Evolutionary conservation across 345 rosid genomes (phyloP), one percentile per base, ranked within the genome.

Genomic region (Eucalyptus albens): DNA sequence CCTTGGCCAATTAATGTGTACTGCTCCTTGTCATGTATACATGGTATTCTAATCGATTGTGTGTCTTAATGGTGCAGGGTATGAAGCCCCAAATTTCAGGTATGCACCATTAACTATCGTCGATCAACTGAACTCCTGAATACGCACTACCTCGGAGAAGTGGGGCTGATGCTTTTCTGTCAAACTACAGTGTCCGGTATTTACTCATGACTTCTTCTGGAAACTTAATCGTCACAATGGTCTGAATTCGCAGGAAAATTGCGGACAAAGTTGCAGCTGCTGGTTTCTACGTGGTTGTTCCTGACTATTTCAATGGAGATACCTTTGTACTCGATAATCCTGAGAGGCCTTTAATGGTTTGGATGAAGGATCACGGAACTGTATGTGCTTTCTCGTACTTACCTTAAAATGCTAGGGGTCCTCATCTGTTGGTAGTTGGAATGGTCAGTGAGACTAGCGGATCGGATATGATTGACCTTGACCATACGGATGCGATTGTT

Each of bases 81-180:
- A 87, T 89, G 97, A 95, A 92, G 95, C 99, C 90, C 99, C 98
- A 83, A 95, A 96, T 89, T 92, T 96, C 65, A 96, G 98, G 99
- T 96, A 90, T 89, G 88, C 55, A 37, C 87, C 51, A 24, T 45
- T 80, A 44, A 55, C 24, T 86, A 53, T 26, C 27, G 65, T 33
- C 33, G 15, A 33, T 51, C 8, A 33, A 33, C 42, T 86, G 87
- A 50, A 29, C 15, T 86, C 44, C 81, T 69, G 62, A 37, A 86
- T 33, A 29, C n/a, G 37, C 62, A 86, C 53, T 50, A 2, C 16
- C 26, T 86, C 21, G 60, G 86, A 85, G 87, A 85, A 51, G 49
- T 55, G 15, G 60, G 50, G 47, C 42, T 47, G 87, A 33, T 53
- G 47, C 49, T 62, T 11, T 44, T 33, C 45, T 9, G 56, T 62